phyloP scores from a whole-genome alignment of 1,284 basidiomycete genomes.

The Ceratobasidium sp. region DNA sequence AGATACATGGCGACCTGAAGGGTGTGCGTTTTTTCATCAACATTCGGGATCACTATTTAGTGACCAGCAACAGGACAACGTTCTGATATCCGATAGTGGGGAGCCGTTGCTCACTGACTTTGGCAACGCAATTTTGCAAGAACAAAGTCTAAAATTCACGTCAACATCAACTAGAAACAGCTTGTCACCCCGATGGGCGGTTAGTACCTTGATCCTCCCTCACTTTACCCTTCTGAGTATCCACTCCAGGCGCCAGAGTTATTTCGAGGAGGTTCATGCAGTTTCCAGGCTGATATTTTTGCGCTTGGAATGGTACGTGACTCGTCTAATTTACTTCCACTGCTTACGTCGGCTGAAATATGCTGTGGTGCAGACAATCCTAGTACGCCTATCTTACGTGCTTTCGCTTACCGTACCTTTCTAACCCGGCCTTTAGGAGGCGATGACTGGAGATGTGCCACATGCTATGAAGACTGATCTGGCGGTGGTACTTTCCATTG shows the following conservation, averaged over 20 bases:
- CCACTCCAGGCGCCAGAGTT: slow-evolving; percentile 10
- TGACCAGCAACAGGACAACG: too few relatives aligned
- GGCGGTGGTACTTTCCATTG: neutral
- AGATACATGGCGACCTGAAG: slow-evolving; percentile 27
- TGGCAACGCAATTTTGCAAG: neutral
- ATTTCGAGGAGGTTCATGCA: neutral
- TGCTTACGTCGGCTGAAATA: too few relatives aligned
- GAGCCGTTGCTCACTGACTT: too few relatives aligned
- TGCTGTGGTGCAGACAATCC: too few relatives aligned
- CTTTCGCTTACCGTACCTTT: too few relatives aligned
- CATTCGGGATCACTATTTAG: too few relatives aligned
- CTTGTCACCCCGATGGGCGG: neutral
- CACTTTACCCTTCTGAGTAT: neutral
- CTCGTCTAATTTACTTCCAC: too few relatives aligned
- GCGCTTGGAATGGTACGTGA: slow-evolving; percentile 20
- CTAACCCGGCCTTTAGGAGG: too few relatives aligned
- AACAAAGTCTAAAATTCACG: neutral
- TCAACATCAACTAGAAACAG: neutral
- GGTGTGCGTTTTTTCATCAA: neutral
- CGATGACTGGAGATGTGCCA: neutral
- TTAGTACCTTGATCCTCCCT: neutral
- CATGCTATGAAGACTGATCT: neutral
- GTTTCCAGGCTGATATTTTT: too few relatives aligned
- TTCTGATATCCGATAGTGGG: too few relatives aligned
- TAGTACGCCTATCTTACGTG: neutral